Evolutionary conservation across 768 basidiomycete genomes (phyloP).

Genomic region (Boletus patriciae): DNA sequence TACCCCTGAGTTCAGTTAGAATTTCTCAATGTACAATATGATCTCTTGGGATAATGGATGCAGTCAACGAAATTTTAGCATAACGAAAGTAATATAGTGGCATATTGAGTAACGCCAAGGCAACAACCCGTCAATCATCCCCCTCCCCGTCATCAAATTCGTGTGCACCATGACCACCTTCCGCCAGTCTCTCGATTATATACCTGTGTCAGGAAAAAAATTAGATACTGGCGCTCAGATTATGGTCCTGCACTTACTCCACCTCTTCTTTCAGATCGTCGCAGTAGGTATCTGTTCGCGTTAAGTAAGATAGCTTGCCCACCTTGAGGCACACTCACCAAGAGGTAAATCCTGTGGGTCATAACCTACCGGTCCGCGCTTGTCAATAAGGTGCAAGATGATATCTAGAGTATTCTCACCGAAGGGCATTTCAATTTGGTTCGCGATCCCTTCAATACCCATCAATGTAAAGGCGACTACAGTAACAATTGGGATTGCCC

Average conservation of each 20-base stretch:
- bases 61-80: not conserved
- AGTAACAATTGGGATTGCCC: slow-evolving; percentile 81
- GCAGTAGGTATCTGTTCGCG: slow-evolving; percentile 69
- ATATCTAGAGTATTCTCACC: slow-evolving; percentile 45
- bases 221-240: slow-evolving; percentile 7
- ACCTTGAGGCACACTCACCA: slow-evolving; percentile 44
- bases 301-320: not conserved
- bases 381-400: not conserved
- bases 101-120: not conserved
- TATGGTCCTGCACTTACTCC: slow-evolving; percentile 49
- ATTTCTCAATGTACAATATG: not conserved
- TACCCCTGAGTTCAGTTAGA: slow-evolving; percentile 78
- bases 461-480: slow-evolving; percentile 89
- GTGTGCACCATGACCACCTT: slow-evolving; percentile 68
- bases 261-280: slow-evolving; percentile 85
- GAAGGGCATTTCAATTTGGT: slow-evolving; percentile 94
- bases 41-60: not conserved
- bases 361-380: slow-evolving; percentile 40
- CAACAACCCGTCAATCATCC: slow-evolving; percentile 57
- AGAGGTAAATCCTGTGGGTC: slow-evolving; percentile 74
- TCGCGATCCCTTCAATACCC: slow-evolving; percentile 95
- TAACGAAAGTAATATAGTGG: not conserved
- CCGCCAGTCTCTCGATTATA: slow-evolving; percentile 66
- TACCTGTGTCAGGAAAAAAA: slow-evolving; percentile 43
- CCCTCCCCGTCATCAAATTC: slow-evolving; percentile 83